Evolutionary conservation across 2,329 filamentous ascomycete species (phyloP).

Genomic region (Phialemoniopsis sp.): DNA sequence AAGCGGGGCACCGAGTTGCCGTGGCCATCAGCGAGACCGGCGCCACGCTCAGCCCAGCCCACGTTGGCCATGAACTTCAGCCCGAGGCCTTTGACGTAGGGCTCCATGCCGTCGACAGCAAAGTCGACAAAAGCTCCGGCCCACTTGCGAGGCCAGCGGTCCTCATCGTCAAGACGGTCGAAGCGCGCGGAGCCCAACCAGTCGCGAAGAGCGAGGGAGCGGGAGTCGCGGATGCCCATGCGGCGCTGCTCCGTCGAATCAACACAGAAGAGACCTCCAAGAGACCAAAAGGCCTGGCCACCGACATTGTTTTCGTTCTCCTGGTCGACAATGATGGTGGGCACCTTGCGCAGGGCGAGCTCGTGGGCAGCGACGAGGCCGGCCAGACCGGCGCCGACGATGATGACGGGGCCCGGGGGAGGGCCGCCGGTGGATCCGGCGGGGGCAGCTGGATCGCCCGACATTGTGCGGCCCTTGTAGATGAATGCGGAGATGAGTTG

Average conservation of each 20-base stretch:
- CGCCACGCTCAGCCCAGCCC: conserved; percentile 58
- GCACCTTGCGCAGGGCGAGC: conserved; percentile 44
- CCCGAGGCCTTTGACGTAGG: conserved; percentile 49
- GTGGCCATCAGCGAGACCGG: conserved; percentile 50
- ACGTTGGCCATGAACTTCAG: conserved; percentile 49
- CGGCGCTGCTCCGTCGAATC: conserved; percentile 52
- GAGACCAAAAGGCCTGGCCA: conserved; percentile 61
- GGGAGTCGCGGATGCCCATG: conserved; percentile 53
- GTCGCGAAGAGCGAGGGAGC: conserved; percentile 52
- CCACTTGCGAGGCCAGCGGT: conserved; percentile 56
- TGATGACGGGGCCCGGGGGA: conserved; percentile 38
- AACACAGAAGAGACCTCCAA: conserved; percentile 58
- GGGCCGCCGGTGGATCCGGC: background rate
- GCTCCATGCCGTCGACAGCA: conserved; percentile 53
- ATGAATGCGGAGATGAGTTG: no score
- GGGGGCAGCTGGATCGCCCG: no score
- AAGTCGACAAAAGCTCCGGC: conserved; percentile 63
- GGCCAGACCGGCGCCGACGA: conserved; percentile 53
- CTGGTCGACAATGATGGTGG: conserved; percentile 51
- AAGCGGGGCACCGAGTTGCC: conserved; percentile 62
- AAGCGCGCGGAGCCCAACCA: conserved; percentile 56
- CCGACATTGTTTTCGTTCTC: conserved; percentile 53
- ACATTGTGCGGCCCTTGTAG: no score
- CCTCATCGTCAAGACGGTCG: conserved; percentile 45
- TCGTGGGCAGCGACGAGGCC: conserved; percentile 58